Percentiles rank a stretch among this genome's conserved stretches.
phyloP scores from a whole-genome alignment of 805 yeast species.

The Saturnispora diversa region DNA sequence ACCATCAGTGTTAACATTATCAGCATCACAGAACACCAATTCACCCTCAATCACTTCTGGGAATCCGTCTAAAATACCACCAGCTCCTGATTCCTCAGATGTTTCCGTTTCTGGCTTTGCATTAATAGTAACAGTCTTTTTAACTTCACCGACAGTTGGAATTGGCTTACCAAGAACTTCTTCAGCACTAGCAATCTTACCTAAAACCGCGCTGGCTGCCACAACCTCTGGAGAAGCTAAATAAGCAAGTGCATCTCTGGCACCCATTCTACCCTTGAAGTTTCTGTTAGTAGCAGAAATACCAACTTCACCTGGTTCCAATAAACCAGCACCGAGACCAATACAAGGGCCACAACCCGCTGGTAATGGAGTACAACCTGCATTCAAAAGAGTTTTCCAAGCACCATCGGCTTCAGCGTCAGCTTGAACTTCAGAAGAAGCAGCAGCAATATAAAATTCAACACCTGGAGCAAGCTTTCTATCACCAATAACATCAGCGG shows the following conservation, averaged over 20 bases:
- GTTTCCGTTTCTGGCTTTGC: slow-evolving; percentile 22
- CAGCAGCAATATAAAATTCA: slow-evolving; percentile 96
- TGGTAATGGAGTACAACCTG: slow-evolving; percentile 92
- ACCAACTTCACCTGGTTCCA: slow-evolving; percentile 95
- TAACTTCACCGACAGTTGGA: slow-evolving; percentile 42
- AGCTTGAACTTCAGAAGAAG: slow-evolving; percentile 84
- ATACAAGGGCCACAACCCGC: slow-evolving; percentile 99
- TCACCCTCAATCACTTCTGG: slow-evolving; percentile 88
- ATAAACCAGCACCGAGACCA: slow-evolving; percentile 89
- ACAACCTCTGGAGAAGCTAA: slow-evolving; percentile 97
- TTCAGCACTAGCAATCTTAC: slow-evolving; percentile 87
- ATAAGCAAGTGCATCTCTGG: slow-evolving; percentile 91
- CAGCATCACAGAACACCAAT: slow-evolving; percentile 91
- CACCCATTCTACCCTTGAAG: slow-evolving; percentile 99
- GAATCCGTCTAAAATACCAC: slow-evolving; percentile 69
- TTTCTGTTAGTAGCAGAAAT: slow-evolving; percentile 97
- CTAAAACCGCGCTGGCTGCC: slow-evolving; percentile 96
- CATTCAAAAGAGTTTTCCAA: slow-evolving; percentile 81
- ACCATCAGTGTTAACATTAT: slow-evolving; percentile 95
- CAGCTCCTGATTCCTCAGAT: slow-evolving; percentile 45
- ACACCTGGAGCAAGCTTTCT: slow-evolving; percentile 82
- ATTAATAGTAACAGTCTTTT: slow-evolving; percentile 33
- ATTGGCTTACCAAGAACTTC: slow-evolving; percentile 60
- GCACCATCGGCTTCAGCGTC: slow-evolving; percentile 90
- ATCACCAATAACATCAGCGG: slow-evolving; percentile 80